Evolutionary conservation across 768 basidiomycete species (phyloP), one percentile per base, ranked within the genome.

Genomic region (Lactarius hengduanensis): DNA sequence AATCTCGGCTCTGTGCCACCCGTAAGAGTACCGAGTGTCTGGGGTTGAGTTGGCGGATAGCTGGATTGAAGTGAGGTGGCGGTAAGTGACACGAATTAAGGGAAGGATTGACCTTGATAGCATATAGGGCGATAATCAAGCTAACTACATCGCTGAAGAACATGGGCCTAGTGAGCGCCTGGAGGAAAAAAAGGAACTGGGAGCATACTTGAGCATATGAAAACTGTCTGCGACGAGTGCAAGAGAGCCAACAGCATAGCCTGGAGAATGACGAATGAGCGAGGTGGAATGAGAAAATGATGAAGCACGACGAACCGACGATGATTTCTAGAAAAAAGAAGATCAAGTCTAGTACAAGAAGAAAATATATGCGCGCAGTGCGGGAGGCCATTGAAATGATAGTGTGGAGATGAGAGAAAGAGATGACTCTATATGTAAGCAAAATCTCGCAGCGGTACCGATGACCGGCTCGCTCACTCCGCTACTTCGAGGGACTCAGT

Each of bases 1-100:
- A 68, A 97, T 96, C 74, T 97, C 96, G 20, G 97, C 97, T 68
- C 97, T 84, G 77, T 98, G 96, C 96, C 96, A 98, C n/a, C 96
- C 96, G 75, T 98, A 98, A 5, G 96, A 94, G 77, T 97, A 97
- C 59, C 87, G 84, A 34, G 90, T 84, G 77, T 90, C 85, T 38
- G 78, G 79, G 34, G 84, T 78, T 36, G 79, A 83, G 63, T 81
- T 81, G 41, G 81, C 80, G 41, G 90, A 86, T 63, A 94, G 82
- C 91, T 95, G 71, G 20, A 55, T 13, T 11, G 47, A 73, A 22
- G 70, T 45, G 62, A 62, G 40, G 9, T 34, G 30, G 38, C 20
- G 61, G 34, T 62, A 61, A 55, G 28, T 54, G 64, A 32, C 28
- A 58, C 47, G 70, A 67, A 61, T 53, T 65, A 30, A 70, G 11